Base-by-base conservation (phyloP, 2,329 filamentous ascomycete genomes). In the Diaporthe helianthi region DNA sequence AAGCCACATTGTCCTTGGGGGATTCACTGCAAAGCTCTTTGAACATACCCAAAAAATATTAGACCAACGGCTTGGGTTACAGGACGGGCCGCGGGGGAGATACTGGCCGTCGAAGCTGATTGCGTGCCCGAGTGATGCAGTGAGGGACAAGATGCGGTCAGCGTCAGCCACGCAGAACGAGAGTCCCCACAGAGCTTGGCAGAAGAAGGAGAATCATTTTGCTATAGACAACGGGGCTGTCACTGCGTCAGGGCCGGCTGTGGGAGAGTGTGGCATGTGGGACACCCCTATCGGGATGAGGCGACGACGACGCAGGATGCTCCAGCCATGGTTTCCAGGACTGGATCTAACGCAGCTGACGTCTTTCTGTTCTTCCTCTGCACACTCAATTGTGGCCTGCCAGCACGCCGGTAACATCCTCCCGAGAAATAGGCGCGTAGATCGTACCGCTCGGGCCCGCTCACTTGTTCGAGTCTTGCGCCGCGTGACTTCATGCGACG, bases 21-120 rank as follows among this genome's bases (percentile, higher is more conserved):
- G n/a, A 17, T 24, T 4, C 5, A 36, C 1, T 24, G 29, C n/a
- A 29, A 41, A 38, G 8, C 36, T 19, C 29, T 49, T 44, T 24
- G 44, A 13, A 49, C 19, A 63, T 61, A 63, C 58, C 58, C 58
- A 24, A 13, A 19, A 58, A 63, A 49, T 33, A 10, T 24, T 63
- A 49, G 26, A 49, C 29, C 33, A 12, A 33, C 47, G 55, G 29
- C 44, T 12, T 4, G 10, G 4, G 6, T 36, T n/a, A 17, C 6
- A 33, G 58, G 29, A 7, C 44, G 4, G 9, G 12, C 10, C n/a
- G n/a, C 41, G n/a, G 29, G 29, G 15, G 36, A 63, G n/a, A 49
- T 29, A 44, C 19, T 63, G 29, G 29, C 41, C 24, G 26, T 47
- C 15, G 12, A 31, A 36, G 58, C 3, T 31, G n/a, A 2, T 19